A percentile compares a stretch with the other conserved stretches of the same genome.
Conservation (phyloP, 257 asterid genomes). For the Nicotiana otophora region DNA sequence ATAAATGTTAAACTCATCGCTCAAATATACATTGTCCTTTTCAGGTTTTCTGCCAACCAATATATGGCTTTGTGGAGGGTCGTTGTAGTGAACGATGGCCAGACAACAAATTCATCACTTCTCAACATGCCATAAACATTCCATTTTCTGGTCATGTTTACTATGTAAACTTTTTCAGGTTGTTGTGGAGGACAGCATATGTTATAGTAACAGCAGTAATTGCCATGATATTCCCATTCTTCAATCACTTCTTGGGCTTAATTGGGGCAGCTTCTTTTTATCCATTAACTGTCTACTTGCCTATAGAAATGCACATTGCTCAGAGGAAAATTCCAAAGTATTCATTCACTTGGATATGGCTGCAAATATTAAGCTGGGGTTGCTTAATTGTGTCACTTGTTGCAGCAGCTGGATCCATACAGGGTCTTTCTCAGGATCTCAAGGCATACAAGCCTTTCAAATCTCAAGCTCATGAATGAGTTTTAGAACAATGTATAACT, state of each 20-base stretch:
- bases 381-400: constrained; percentile 27
- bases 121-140: constrained; percentile 12
- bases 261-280: constrained; percentile 35
- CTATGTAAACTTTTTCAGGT: constrained; percentile 11
- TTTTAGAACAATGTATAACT: background rate
- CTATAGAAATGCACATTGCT: constrained; percentile 32
- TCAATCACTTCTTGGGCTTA: constrained; percentile 28
- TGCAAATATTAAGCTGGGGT: constrained; percentile 18
- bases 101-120: constrained; percentile 13
- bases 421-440: constrained; percentile 23
- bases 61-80: constrained; percentile 25
- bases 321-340: constrained; percentile 21
- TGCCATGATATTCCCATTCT: constrained; percentile 30
- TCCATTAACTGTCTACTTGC: constrained; percentile 36
- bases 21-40: background rate
- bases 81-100: constrained; percentile 9
- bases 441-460: constrained; percentile 28
- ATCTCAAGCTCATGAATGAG: background rate
- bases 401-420: constrained; percentile 30
- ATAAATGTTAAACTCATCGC: background rate
- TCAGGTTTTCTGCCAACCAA: constrained; percentile 31
- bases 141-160: background rate
- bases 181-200: constrained; percentile 27
- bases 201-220: constrained; percentile 22
- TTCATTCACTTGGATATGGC: constrained; percentile 25